These are phyloP conservation scores for Penstemon davidsonii DNA, from an alignment of 257 asterid species.

Conservation along the genomic window DNA sequence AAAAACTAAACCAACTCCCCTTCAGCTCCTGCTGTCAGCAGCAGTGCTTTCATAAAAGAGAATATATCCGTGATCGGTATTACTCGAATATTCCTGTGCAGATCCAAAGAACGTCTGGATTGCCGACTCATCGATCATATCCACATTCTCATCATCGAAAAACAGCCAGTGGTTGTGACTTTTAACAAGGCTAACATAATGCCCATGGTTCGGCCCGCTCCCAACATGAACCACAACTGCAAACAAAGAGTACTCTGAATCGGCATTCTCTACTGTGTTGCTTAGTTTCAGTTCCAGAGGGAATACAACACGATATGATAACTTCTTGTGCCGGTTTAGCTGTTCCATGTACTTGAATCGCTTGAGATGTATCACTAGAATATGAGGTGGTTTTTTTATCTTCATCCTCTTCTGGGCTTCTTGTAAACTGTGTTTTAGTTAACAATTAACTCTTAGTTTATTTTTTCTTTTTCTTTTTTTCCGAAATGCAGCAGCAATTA, in stretches of 20 bases:
- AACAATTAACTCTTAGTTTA: not conserved
- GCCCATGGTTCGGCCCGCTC: slow-evolving; percentile 81
- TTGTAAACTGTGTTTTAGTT: slow-evolving; percentile 55
- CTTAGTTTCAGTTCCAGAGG: slow-evolving; percentile 74
- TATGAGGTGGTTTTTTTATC: slow-evolving; percentile 71
- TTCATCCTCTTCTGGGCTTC: slow-evolving; percentile 90
- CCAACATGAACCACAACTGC: slow-evolving; percentile 86
- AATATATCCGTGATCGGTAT: slow-evolving; percentile 76
- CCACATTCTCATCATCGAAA: slow-evolving; percentile 83
- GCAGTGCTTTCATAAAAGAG: slow-evolving; percentile 60
- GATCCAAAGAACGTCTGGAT: slow-evolving; percentile 81
- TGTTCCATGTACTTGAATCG: slow-evolving; percentile 86
- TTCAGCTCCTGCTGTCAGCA: slow-evolving; percentile 34
- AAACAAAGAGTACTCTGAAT: slow-evolving; percentile 66
- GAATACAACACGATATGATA: slow-evolving; percentile 74
- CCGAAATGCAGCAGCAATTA: not conserved
- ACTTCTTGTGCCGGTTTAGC: slow-evolving; percentile 64
- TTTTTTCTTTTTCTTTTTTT: not conserved
- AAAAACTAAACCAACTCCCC: slow-evolving; percentile 24
- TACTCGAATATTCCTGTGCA: slow-evolving; percentile 75
- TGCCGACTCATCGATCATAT: slow-evolving; percentile 74
- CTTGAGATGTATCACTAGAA: slow-evolving; percentile 77
- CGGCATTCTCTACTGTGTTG: slow-evolving; percentile 57
- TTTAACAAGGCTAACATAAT: slow-evolving; percentile 74
- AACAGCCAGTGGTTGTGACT: slow-evolving; percentile 83